phyloP scores from a whole-genome alignment of 345 rosid genomes.

The Murraya koenigii region DNA sequence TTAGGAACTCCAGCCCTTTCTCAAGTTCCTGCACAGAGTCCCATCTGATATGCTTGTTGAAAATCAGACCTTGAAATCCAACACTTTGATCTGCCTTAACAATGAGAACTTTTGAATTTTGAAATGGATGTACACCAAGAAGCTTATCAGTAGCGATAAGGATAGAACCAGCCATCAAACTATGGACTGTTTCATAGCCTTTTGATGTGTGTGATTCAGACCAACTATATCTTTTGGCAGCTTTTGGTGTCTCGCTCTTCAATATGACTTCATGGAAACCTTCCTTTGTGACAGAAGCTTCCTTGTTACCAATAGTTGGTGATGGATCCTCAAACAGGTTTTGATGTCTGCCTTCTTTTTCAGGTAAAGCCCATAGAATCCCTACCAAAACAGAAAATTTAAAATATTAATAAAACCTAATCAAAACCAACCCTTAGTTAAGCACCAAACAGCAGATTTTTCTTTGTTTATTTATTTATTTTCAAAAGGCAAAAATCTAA shows the following conservation, averaged over 20 bases:
- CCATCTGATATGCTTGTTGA: slow-evolving; percentile 78
- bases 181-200: slow-evolving; percentile 23
- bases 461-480: too few species aligned
- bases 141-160: slow-evolving; percentile 70
- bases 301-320: slow-evolving; percentile 14
- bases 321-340: slow-evolving; percentile 25
- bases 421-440: background rate
- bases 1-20: slow-evolving; percentile 50
- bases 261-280: slow-evolving; percentile 51
- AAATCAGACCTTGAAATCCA: slow-evolving; percentile 78
- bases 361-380: slow-evolving; percentile 34
- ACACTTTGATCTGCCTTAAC: slow-evolving; percentile 47
- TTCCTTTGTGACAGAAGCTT: slow-evolving; percentile 31
- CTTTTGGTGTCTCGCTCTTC: slow-evolving; percentile 34
- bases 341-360: slow-evolving; percentile 34
- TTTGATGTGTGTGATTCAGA: slow-evolving; percentile 23
- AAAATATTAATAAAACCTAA: background rate
- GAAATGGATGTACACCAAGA: slow-evolving; percentile 48
- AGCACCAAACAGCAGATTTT: background rate
- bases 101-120: slow-evolving; percentile 59
- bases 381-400: slow-evolving; percentile 36
- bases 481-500: too few species aligned
- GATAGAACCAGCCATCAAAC: slow-evolving; percentile 57
- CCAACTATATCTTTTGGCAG: slow-evolving; percentile 19
- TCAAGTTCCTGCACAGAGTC: slow-evolving; percentile 52